Evolutionary conservation across 78 protist genomes (phyloP), one percentile per base, ranked within the genome.

Genomic region (Chrysochromulina parva): DNA sequence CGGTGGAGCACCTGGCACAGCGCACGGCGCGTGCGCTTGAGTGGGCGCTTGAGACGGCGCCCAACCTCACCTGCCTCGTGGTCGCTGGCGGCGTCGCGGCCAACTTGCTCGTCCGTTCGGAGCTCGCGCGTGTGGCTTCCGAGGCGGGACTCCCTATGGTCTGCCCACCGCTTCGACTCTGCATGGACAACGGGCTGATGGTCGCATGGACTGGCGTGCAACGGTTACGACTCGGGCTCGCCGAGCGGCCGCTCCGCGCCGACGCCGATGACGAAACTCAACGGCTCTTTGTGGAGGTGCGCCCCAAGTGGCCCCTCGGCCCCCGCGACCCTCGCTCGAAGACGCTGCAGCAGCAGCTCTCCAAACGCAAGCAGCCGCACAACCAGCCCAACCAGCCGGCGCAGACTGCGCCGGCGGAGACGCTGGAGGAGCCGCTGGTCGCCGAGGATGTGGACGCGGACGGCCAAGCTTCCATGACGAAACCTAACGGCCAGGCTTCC

Each of bases 101-200:
- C 60, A 87, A 87, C 62, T 1, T 5, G 76, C 5, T 17, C 48
- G 76, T 62, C 58, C 67, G 90, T 13, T 3, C 38, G 28, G 38
- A 67, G 47, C 71, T 85, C 22, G 14, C 58, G 14, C 47, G 13
- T 22, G 57, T 50, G 52, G 6, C n/a, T 4, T 4, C 9, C 38
- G 20, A 22, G 28, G 26, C 90, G 6, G 76, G 73, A 11, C 48
- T 86, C 1, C 57, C 59, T 1, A 19, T 86, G 22, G 74, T 47
- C 22, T 86, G 90, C 81, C 91, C 91, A 10, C 91, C 91, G 48
- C 47, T 71, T 14, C 52, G 65, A 26, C 92, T 53, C 52, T 80
- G 85, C 69, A 80, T 90, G 6, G 93, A 90, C 93, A 90, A 90
- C 69, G 93, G 93, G 28, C 78, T 54, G 47, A 90, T 90, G 93